Conservation (phyloP, 2,329 filamentous ascomycete species). For the Pseudogymnoascus sp. region DNA sequence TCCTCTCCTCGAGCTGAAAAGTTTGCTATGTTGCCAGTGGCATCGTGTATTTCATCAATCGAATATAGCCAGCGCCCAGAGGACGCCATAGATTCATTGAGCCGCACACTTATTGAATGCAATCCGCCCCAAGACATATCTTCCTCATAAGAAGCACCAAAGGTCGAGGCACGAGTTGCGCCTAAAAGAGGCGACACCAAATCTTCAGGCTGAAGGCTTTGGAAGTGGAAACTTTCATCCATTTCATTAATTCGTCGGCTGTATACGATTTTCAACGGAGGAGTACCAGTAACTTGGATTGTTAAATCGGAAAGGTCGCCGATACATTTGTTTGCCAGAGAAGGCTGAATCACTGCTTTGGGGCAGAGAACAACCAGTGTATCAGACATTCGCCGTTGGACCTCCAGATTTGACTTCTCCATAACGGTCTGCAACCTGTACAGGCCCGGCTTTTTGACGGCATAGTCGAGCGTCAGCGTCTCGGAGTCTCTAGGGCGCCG, state of each 20-base stretch:
- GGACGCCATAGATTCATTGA: constrained; percentile 81
- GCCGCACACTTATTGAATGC: constrained; percentile 66
- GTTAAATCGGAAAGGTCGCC: constrained; percentile 81
- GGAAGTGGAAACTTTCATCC: constrained; percentile 78
- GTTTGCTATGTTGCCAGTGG: constrained; percentile 74
- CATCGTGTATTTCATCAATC: constrained; percentile 87
- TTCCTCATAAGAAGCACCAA: constrained; percentile 51
- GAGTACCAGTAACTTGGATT: constrained; percentile 77
- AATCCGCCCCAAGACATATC: constrained; percentile 75
- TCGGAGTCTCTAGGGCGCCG: constrained; percentile 53
- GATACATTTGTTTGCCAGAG: constrained; percentile 63
- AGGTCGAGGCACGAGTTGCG: constrained; percentile 46
- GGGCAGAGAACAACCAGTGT: constrained; percentile 84
- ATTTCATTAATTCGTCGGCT: constrained; percentile 79
- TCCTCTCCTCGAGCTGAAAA: constrained; percentile 64
- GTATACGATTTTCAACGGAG: constrained; percentile 88
- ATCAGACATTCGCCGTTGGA: constrained; percentile 67
- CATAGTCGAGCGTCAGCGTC: constrained; percentile 63
- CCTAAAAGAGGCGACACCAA: constrained; percentile 70
- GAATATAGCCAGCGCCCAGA: constrained; percentile 82
- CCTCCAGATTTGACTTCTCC: constrained; percentile 89
- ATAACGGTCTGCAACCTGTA: constrained; percentile 80
- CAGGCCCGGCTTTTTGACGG: constrained; percentile 76
- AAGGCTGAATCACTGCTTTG: constrained; percentile 61
- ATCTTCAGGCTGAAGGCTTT: constrained; percentile 86